Percentiles rank a stretch among this genome's conserved stretches.
These are phyloP conservation scores for Stentor coeruleus DNA, from an alignment of 73 alveolate genomes.

Conservation along the genomic window DNA sequence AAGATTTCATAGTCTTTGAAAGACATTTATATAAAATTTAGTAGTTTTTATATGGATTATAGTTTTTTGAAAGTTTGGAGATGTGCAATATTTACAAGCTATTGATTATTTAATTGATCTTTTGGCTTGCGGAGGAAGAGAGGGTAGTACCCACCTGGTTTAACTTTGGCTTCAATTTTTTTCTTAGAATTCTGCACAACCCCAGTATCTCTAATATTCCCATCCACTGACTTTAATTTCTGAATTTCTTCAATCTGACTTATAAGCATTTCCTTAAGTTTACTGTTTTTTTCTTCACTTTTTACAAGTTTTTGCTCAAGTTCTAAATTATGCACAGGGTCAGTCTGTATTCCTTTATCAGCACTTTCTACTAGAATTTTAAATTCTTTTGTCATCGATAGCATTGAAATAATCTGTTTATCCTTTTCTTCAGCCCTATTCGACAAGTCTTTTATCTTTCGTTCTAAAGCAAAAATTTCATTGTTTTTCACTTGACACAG, in stretches of 20 bases:
- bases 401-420: slow-evolving; percentile 8
- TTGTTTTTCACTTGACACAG: slow-evolving; percentile 25
- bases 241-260: background rate
- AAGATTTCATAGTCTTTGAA: slow-evolving; percentile 29
- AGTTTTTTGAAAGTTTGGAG: no score
- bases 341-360: slow-evolving; percentile 1
- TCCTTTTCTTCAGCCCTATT: background rate
- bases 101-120: no score
- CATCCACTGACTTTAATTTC: background rate
- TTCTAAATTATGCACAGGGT: background rate
- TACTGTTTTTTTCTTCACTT: background rate
- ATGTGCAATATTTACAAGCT: no score
- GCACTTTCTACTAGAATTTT: background rate
- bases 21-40: no score
- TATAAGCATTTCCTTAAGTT: background rate
- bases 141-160: background rate
- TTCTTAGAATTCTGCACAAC: background rate
- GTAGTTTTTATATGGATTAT: no score
- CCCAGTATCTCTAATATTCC: background rate
- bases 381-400: background rate
- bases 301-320: background rate
- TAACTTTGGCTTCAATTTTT: background rate
- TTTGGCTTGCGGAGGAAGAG: background rate
- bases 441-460: background rate
- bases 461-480: slow-evolving; percentile 18